Conservation (phyloP, 345 rosid genomes). For the Salix purpurea region DNA sequence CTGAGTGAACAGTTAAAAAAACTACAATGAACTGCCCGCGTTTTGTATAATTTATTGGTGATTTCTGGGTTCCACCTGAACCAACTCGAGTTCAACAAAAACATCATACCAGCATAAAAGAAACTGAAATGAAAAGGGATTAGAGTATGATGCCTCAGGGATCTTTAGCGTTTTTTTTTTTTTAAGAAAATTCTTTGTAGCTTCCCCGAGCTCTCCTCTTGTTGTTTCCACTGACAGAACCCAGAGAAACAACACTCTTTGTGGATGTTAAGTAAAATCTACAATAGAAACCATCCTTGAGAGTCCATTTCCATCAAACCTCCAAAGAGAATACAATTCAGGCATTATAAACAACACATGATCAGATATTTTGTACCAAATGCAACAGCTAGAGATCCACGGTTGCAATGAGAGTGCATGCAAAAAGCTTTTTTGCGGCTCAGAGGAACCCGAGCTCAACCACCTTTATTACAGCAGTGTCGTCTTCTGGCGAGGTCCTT, state of each 20-base stretch:
- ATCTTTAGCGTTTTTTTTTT: neutral
- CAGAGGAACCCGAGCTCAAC: neutral
- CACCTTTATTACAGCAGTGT: constrained; percentile 8
- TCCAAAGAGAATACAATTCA: constrained; percentile 5
- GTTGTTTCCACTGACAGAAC: neutral
- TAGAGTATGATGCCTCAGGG: neutral
- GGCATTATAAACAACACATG: constrained; percentile 17
- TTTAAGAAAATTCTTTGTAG: neutral
- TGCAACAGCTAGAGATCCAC: neutral
- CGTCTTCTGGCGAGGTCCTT: constrained; percentile 13
- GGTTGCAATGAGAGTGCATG: constrained; percentile 8
- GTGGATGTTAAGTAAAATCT: neutral
- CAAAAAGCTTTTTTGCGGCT: neutral
- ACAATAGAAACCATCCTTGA: constrained; percentile 16
- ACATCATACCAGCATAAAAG: neutral
- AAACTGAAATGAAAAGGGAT: neutral
- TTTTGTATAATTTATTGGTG: too few relatives aligned
- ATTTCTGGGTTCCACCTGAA: neutral
- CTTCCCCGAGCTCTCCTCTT: neutral
- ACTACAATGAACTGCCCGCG: too few relatives aligned
- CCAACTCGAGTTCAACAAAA: neutral
- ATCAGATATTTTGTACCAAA: constrained; percentile 12
- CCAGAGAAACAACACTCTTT: neutral
- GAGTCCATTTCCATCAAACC: constrained; percentile 13
- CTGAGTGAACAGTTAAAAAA: too few relatives aligned